Evolutionary conservation across 768 basidiomycete species (phyloP), one percentile per base, ranked within the genome.

Genomic region (Tulasnella sp.): DNA sequence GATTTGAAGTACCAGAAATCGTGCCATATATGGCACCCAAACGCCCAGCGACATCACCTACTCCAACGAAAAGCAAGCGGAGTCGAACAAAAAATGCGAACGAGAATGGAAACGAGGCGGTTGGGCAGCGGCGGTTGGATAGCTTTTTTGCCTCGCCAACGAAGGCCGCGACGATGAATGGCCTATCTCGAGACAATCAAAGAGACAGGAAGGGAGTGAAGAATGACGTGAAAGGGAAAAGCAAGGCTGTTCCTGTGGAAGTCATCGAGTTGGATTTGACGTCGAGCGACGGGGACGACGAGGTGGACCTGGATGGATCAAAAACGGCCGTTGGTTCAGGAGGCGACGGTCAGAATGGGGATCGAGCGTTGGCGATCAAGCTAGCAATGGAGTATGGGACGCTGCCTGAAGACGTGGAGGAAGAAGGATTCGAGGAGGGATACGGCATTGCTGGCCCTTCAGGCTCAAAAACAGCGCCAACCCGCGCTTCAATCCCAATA

Each of bases 221-320:
- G 54, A n/a, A 1, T 54, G 54, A 54, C 7, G 54, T n/a, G 54
- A 54, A 54, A n/a, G 54, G 54, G 24, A 54, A 54, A 54, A n/a
- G 1, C 24, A 54, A 54, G 54, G 54, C 54, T 54, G 7, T 54
- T n/a, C n/a, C 54, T n/a, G 54, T 22, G 4, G 64, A 69, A 16
- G 34, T 69, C 28, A 69, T 69, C 12, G 64, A 69, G 64, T 18
- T 37, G 64, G 64, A 69, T 69, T 69, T 69, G 34, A 69, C 24
- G 0, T 37, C 31, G 64, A 69, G 64, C 20, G 64, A 69, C 64
- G 34, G 34, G 28, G 64, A 69, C 12, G 64, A 69, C 12, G 64
- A 16, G 31, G 34, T 69, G 28, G 64, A 69, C 0, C 11, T 20
- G 18, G 34, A 18, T 11, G 64, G 0, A 31, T 2, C 34, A 2